These are phyloP conservation scores for Terfezia claveryi DNA, from an alignment of 495 filamentous ascomycete genomes.

Conservation along the genomic window DNA sequence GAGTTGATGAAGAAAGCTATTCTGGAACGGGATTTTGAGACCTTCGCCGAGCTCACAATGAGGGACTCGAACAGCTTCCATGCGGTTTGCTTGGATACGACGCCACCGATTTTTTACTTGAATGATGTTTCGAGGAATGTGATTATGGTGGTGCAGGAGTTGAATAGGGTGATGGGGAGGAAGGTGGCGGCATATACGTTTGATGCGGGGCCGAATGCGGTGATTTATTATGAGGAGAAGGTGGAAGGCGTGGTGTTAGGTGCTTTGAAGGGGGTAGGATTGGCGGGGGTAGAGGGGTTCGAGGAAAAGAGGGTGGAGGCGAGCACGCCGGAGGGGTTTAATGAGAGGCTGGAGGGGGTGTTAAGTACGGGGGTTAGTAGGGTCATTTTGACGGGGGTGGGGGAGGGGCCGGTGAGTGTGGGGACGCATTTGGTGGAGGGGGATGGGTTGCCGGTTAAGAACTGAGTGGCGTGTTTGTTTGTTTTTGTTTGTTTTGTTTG, in stretches of 20 bases:
- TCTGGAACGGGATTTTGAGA: conserved; percentile 48
- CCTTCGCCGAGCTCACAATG: conserved; percentile 85
- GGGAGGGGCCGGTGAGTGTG: conserved; percentile 64
- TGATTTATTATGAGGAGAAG: conserved; percentile 78
- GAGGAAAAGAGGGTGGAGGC: conserved; percentile 26
- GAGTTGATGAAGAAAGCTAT: conserved; percentile 69
- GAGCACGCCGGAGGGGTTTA: conserved; percentile 26
- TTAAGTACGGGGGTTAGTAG: conserved; percentile 61
- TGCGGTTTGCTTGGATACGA: conserved; percentile 79
- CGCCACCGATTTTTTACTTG: conserved; percentile 93
- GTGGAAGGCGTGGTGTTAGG: conserved; percentile 48
- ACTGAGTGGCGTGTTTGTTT: conserved; percentile 1
- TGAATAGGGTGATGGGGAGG: conserved; percentile 54
- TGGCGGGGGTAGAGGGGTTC: conserved; percentile 24
- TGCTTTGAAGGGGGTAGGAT: conserved; percentile 31
- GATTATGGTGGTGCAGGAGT: conserved; percentile 64
- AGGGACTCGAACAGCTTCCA: conserved; percentile 93
- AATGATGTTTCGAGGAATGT: conserved; percentile 77
- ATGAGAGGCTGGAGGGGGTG: conserved; percentile 31
- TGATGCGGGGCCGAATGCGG: conserved; percentile 89
- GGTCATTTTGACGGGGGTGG: conserved; percentile 78
- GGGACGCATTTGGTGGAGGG: conserved; percentile 55
- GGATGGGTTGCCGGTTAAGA: conserved; percentile 33
- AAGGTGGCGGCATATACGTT: conserved; percentile 85
- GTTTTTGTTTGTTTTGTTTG: no score